Percentiles rank a stretch among this genome's conserved stretches.
Conservation (phyloP, 306 rosid genomes). For the Echinosophora koreensis region DNA sequence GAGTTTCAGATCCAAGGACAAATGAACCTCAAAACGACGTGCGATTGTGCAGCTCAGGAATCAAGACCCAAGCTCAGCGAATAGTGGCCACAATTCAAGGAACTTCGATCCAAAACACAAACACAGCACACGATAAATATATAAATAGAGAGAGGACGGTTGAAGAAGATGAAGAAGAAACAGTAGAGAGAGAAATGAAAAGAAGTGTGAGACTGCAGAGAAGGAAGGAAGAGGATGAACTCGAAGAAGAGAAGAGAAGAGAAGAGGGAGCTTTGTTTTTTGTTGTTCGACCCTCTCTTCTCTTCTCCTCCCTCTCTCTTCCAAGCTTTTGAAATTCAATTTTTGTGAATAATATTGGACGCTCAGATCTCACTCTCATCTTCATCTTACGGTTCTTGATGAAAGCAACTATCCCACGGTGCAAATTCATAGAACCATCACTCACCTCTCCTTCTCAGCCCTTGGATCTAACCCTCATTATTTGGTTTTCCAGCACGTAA, state of each 20-base stretch:
- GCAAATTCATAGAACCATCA: slow-evolving; percentile 69
- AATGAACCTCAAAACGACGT: slow-evolving; percentile 8
- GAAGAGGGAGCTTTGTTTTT: slow-evolving; percentile 53
- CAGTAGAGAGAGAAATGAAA: neutral
- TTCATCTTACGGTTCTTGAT: slow-evolving; percentile 55
- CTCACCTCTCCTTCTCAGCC: slow-evolving; percentile 44
- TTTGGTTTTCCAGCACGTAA: too few relatives aligned
- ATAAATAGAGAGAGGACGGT: neutral
- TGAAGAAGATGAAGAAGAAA: neutral
- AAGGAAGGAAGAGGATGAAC: neutral
- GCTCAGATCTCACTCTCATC: slow-evolving; percentile 51
- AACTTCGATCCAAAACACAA: slow-evolving; percentile 46
- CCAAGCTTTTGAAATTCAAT: slow-evolving; percentile 96
- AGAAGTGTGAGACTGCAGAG: slow-evolving; percentile 30
- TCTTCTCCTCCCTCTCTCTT: slow-evolving; percentile 90
- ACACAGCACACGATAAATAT: slow-evolving; percentile 25
- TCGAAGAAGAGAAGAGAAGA: too few relatives aligned
- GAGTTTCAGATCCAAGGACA: slow-evolving; percentile 59
- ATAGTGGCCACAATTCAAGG: slow-evolving; percentile 47
- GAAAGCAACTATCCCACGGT: slow-evolving; percentile 53
- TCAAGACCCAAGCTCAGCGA: slow-evolving; percentile 51
- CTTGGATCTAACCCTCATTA: slow-evolving; percentile 54
- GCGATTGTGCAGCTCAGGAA: slow-evolving; percentile 53
- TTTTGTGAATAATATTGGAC: slow-evolving; percentile 77
- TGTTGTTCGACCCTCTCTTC: slow-evolving; percentile 56